Evolutionary conservation across 345 rosid genomes (phyloP).

Genomic region (Citrus inodora): DNA sequence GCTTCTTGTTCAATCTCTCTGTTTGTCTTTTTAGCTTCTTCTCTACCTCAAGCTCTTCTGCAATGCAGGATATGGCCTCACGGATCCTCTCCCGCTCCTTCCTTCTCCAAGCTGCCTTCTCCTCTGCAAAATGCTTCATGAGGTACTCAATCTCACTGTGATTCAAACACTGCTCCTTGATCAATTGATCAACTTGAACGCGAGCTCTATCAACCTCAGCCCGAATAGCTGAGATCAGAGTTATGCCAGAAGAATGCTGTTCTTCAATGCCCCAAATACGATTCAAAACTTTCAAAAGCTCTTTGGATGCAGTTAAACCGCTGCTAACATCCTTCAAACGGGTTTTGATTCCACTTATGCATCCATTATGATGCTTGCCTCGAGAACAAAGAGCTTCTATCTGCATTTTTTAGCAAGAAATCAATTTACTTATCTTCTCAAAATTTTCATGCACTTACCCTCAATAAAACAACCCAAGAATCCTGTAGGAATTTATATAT

Average conservation of each 20-base stretch:
- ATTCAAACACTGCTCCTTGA: slow-evolving; percentile 38
- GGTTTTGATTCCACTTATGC: slow-evolving; percentile 23
- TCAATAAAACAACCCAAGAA: not conserved
- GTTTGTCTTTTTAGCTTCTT: slow-evolving; percentile 62
- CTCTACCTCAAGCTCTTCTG: slow-evolving; percentile 72
- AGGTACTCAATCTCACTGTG: slow-evolving; percentile 47
- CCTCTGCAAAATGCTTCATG: slow-evolving; percentile 50
- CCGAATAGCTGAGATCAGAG: slow-evolving; percentile 61
- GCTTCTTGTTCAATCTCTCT: slow-evolving; percentile 83
- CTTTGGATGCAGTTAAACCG: slow-evolving; percentile 68
- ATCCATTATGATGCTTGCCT: slow-evolving; percentile 30
- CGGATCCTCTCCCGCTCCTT: slow-evolving; percentile 54
- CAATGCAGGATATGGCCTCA: slow-evolving; percentile 37
- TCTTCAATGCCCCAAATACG: slow-evolving; percentile 57
- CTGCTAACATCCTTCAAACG: slow-evolving; percentile 60
- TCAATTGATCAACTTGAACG: slow-evolving; percentile 48
- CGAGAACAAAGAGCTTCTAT: slow-evolving; percentile 36
- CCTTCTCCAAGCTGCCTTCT: slow-evolving; percentile 54
- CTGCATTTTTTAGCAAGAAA: slow-evolving; percentile 36
- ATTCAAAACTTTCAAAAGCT: slow-evolving; percentile 66
- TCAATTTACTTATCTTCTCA: not conserved
- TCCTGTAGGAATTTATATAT: not conserved
- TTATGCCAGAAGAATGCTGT: slow-evolving; percentile 42
- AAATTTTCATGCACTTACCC: not conserved
- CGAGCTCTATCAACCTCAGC: slow-evolving; percentile 63